Conservation (phyloP, 768 basidiomycete genomes). For the Cystofilobasidium ferigula region DNA sequence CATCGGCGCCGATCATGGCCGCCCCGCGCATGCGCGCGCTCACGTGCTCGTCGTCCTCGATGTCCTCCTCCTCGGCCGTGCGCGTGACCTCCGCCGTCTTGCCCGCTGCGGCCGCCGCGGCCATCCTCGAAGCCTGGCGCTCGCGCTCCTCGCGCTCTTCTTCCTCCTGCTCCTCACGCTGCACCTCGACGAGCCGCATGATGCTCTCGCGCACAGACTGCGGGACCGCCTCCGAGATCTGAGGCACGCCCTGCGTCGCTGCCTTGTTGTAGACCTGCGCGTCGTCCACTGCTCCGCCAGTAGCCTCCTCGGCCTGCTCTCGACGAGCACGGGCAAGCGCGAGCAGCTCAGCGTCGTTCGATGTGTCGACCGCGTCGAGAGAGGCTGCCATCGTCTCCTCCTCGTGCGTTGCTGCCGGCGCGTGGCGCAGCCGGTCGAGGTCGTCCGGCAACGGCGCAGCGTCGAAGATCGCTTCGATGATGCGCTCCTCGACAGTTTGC, state of each 20-base stretch:
- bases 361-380: conserved; percentile 22
- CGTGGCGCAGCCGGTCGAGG: background rate
- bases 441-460: conserved; percentile 43
- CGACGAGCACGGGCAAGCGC: conserved; percentile 4
- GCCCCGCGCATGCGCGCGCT: background rate
- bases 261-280: conserved; percentile 4
- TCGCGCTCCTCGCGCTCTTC: conserved; percentile 35
- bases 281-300: background rate
- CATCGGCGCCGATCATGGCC: conserved; percentile 15
- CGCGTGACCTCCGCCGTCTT: background rate
- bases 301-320: background rate
- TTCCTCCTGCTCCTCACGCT: conserved; percentile 45
- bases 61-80: conserved; percentile 20
- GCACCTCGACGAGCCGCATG: background rate
- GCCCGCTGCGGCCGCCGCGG: conserved; percentile 29
- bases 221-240: conserved; percentile 1
- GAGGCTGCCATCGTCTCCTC: background rate
- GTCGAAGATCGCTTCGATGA: conserved; percentile 12
- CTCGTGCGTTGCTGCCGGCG: background rate
- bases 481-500: conserved; percentile 1
- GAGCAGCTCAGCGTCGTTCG: conserved; percentile 43
- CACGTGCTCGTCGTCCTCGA: conserved; percentile 22
- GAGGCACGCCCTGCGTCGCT: background rate
- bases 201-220: conserved; percentile 1
- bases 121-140: conserved; percentile 29